Evolutionary conservation across 2,329 filamentous ascomycete species (phyloP).

Genomic region (Venturia asperata): DNA sequence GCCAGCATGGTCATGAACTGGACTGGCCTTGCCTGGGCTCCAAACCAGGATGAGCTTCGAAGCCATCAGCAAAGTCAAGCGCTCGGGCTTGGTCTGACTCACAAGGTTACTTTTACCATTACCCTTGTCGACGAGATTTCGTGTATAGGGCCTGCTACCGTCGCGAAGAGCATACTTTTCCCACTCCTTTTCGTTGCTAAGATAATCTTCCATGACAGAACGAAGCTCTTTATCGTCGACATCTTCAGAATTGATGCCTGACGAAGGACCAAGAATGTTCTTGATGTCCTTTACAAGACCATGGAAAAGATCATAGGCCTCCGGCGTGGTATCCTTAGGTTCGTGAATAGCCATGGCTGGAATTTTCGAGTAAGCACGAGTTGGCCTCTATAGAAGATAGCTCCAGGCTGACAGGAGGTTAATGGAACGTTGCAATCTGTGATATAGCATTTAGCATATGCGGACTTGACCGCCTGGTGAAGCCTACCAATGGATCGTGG

Average conservation of each 20-base stretch:
- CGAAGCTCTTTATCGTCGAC: conserved; percentile 68
- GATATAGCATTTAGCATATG: not conserved
- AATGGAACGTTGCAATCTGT: not conserved
- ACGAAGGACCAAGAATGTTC: conserved; percentile 67
- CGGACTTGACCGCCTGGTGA: not conserved
- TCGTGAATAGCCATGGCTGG: not conserved
- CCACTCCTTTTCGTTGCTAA: conserved; percentile 65
- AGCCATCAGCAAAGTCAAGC: conserved; percentile 19
- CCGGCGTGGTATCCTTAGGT: not conserved
- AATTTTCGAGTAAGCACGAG: not conserved
- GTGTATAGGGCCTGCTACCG: conserved; percentile 63
- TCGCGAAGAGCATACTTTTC: conserved; percentile 67
- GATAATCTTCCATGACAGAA: conserved; percentile 66
- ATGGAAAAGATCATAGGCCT: conserved; percentile 47
- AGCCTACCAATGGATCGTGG: not conserved
- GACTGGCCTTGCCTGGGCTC: conserved; percentile 74
- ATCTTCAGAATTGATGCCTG: conserved; percentile 73
- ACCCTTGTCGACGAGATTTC: conserved; percentile 83
- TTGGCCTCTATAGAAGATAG: not conserved
- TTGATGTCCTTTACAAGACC: conserved; percentile 67
- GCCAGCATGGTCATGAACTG: conserved; percentile 73
- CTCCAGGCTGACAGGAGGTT: not conserved
- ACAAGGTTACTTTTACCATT: conserved; percentile 75
- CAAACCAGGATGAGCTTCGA: conserved; percentile 76
- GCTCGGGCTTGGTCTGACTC: conserved; percentile 28